phyloP scores from a whole-genome alignment of 768 basidiomycete genomes.

The Suillus subalutaceus region DNA sequence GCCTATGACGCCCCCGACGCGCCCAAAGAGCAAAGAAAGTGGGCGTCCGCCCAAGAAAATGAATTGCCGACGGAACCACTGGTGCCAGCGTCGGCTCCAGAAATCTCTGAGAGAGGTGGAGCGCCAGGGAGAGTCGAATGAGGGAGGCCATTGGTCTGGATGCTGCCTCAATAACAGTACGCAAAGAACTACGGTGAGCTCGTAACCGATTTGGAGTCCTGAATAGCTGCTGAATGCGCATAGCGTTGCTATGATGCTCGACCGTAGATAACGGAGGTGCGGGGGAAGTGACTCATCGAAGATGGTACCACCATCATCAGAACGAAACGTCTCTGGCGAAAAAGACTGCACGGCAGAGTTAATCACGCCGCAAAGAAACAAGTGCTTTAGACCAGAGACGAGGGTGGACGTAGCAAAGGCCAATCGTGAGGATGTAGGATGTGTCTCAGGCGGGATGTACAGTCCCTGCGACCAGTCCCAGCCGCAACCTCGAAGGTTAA shows the following conservation, averaged over 20 bases:
- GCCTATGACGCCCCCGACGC: slow-evolving; percentile 51
- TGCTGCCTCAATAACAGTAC: slow-evolving; percentile 33
- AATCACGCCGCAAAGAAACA: slow-evolving; percentile 46
- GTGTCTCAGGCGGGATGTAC: slow-evolving; percentile 39
- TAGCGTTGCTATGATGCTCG: slow-evolving; percentile 46
- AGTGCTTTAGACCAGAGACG: slow-evolving; percentile 34
- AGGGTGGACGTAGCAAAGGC: slow-evolving; percentile 42
- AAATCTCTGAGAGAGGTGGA: slow-evolving; percentile 40
- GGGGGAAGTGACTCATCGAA: slow-evolving; percentile 35
- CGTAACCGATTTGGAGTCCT: slow-evolving; percentile 41
- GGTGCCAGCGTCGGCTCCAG: slow-evolving; percentile 44
- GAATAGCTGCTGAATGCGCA: slow-evolving; percentile 48
- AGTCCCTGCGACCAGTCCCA: slow-evolving; percentile 57
- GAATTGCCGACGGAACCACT: slow-evolving; percentile 35
- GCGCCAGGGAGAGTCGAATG: slow-evolving; percentile 36
- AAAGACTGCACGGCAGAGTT: slow-evolving; percentile 52
- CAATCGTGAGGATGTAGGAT: slow-evolving; percentile 38
- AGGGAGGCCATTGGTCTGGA: slow-evolving; percentile 36
- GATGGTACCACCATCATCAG: slow-evolving; percentile 30
- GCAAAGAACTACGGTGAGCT: slow-evolving; percentile 24
- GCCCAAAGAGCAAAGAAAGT: slow-evolving; percentile 44
- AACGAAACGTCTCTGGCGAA: slow-evolving; percentile 37
- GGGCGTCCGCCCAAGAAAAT: slow-evolving; percentile 34
- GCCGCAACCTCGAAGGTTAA: slow-evolving; percentile 57
- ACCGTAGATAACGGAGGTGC: slow-evolving; percentile 35